phyloP scores from a whole-genome alignment of 2,329 filamentous ascomycete genomes.

The Clonostachys chloroleuca region DNA sequence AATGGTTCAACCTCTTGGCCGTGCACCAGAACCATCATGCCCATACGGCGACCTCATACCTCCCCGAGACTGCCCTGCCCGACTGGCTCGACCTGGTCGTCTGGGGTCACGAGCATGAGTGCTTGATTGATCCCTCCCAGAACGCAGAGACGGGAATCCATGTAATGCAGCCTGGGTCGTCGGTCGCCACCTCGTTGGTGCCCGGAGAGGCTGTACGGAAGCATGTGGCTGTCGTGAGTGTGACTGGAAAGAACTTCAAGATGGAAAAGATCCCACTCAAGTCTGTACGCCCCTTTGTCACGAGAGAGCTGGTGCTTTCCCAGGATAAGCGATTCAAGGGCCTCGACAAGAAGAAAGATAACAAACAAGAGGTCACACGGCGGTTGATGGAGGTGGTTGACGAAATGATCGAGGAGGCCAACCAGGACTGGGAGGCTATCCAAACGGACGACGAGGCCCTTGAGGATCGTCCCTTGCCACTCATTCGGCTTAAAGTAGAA shows the following conservation, averaged over 20 bases:
- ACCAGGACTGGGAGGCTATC: conserved; percentile 73
- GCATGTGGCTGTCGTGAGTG: conserved; percentile 79
- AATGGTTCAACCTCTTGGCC: conserved; percentile 95
- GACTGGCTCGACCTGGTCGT: conserved; percentile 88
- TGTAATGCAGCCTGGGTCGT: conserved; percentile 97
- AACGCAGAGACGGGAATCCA: conserved; percentile 90
- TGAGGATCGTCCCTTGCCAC: conserved; percentile 66
- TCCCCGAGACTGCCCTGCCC: conserved; percentile 89
- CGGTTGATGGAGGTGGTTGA: conserved; percentile 76
- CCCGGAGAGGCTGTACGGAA: conserved; percentile 88
- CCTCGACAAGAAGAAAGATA: conserved; percentile 77
- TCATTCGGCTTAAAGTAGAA: conserved; percentile 88
- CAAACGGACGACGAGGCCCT: conserved; percentile 61
- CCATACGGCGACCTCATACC: conserved; percentile 86
- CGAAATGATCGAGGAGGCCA: conserved; percentile 82
- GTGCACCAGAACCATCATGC: conserved; percentile 96
- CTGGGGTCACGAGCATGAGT: conserved; percentile 98
- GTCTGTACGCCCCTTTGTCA: conserved; percentile 86
- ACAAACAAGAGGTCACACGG: conserved; percentile 73
- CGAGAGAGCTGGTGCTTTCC: conserved; percentile 72
- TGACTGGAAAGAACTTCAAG: conserved; percentile 79
- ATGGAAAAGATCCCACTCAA: conserved; percentile 80
- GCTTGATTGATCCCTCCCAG: conserved; percentile 75
- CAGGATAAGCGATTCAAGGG: conserved; percentile 74
- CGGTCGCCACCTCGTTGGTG: conserved; percentile 87